Conservation (phyloP, 305 asterid genomes). For the Ilex paraguariensis region DNA sequence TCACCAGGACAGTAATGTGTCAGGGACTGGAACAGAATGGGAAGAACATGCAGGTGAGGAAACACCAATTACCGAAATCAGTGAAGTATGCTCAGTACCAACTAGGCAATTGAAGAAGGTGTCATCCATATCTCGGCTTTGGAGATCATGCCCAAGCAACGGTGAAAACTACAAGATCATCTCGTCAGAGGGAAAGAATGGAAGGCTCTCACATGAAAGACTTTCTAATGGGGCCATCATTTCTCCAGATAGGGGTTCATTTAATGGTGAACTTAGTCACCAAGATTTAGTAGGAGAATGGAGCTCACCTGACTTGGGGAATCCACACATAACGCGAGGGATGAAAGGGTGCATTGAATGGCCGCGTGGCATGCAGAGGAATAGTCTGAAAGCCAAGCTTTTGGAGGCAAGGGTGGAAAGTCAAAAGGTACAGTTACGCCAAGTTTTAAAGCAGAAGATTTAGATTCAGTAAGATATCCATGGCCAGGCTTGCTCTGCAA, state of each 20-base stretch:
- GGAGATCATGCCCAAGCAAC: constrained; percentile 57
- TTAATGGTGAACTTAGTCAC: constrained; percentile 10
- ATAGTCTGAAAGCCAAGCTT: constrained; percentile 70
- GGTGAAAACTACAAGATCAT: constrained; percentile 58
- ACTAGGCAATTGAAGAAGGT: constrained; percentile 47
- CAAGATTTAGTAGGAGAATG: constrained; percentile 13
- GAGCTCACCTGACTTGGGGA: constrained; percentile 49
- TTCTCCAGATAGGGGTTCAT: constrained; percentile 14
- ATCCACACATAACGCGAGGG: constrained; percentile 48
- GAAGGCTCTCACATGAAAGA: constrained; percentile 49
- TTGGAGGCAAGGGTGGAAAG: constrained; percentile 82
- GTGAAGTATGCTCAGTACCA: constrained; percentile 42
- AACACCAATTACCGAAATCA: constrained; percentile 24
- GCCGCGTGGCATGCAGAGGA: constrained; percentile 62
- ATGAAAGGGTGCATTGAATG: constrained; percentile 93
- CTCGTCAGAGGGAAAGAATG: constrained; percentile 48
- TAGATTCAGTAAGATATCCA: not conserved
- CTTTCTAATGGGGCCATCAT: constrained; percentile 30
- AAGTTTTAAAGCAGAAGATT: constrained; percentile 77
- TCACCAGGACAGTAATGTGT: constrained; percentile 39
- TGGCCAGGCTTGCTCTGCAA: too few relatives aligned
- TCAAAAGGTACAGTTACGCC: constrained; percentile 83
- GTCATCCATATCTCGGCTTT: constrained; percentile 58
- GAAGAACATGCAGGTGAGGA: constrained; percentile 41
- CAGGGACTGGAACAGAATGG: constrained; percentile 44